phyloP scores from a whole-genome alignment of 2,329 filamentous ascomycete species.

The Pseudogymnoascus sp. region DNA sequence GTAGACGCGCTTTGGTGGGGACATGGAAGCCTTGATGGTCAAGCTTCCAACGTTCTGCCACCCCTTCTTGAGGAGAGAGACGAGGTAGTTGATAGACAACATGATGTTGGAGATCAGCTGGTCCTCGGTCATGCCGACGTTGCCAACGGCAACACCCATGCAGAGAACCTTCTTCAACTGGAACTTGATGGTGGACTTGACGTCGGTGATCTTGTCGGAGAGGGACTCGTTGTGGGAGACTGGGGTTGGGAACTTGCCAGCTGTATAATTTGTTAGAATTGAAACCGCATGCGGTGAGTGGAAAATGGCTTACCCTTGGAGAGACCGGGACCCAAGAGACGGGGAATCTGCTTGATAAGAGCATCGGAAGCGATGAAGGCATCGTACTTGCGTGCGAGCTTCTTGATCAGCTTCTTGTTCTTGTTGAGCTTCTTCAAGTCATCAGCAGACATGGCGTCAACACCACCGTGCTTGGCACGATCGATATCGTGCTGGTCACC shows the following conservation, averaged over 20 bases:
- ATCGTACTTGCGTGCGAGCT: conserved; percentile 99
- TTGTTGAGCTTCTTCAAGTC: conserved; percentile 99
- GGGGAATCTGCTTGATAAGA: conserved; percentile 99
- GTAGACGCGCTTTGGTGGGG: conserved; percentile 95
- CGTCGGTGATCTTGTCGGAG: conserved; percentile 90
- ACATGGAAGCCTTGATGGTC: conserved; percentile 99
- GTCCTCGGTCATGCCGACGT: conserved; percentile 95
- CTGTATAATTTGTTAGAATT: conserved; percentile 41
- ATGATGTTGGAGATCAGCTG: conserved; percentile 98
- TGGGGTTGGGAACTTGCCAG: conserved; percentile 98
- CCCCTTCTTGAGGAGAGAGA: conserved; percentile 99
- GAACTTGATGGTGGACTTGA: conserved; percentile 99
- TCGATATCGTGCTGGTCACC: conserved; percentile 98
- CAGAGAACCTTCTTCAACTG: conserved; percentile 99
- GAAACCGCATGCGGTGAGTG: background rate
- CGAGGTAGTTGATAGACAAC: conserved; percentile 98
- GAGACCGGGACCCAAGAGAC: conserved; percentile 97
- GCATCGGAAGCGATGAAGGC: conserved; percentile 95
- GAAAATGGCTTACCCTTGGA: conserved; percentile 66
- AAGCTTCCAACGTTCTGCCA: conserved; percentile 99
- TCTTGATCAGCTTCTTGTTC: conserved; percentile 99
- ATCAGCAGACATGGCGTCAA: conserved; percentile 96
- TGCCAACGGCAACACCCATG: conserved; percentile 98
- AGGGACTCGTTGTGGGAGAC: conserved; percentile 96
- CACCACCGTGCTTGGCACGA: conserved; percentile 97